Conservation (phyloP, 495 filamentous ascomycete genomes). For the Podospora australis region DNA sequence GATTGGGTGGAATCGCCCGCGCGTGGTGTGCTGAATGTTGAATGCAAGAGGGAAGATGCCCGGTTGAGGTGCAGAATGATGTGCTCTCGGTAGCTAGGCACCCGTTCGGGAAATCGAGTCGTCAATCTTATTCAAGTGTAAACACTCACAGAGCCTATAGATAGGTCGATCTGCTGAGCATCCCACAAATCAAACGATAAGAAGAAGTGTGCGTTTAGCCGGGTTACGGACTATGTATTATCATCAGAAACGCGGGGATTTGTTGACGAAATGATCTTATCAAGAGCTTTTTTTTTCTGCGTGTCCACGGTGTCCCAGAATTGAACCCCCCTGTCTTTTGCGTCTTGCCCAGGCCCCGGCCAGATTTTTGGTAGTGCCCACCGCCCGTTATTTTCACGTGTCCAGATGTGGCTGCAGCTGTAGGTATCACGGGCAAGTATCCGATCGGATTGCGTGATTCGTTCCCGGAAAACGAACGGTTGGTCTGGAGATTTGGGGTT, state of each 20-base stretch:
- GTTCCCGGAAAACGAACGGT: background rate
- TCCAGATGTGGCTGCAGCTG: slow-evolving; percentile 1
- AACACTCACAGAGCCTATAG: too few relatives aligned
- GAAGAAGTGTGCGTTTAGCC: background rate
- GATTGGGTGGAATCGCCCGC: too few relatives aligned
- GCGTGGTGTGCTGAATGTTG: too few relatives aligned
- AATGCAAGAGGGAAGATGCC: too few relatives aligned
- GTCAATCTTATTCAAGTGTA: too few relatives aligned
- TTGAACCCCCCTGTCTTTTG: background rate
- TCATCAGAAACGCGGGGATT: background rate
- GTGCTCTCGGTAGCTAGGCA: too few relatives aligned
- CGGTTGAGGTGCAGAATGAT: too few relatives aligned
- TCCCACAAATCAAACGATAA: background rate
- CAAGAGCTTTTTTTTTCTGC: slow-evolving; percentile 1
- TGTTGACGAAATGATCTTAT: background rate
- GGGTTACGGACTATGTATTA: background rate
- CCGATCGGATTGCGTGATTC: slow-evolving; percentile 4
- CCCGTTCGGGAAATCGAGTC: too few relatives aligned
- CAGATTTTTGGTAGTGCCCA: slow-evolving; percentile 1
- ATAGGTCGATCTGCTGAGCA: too few relatives aligned
- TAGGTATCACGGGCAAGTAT: background rate
- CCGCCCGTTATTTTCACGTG: slow-evolving; percentile 5
- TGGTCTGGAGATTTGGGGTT: background rate
- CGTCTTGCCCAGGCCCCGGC: background rate
- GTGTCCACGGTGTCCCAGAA: slow-evolving; percentile 3